Evolutionary conservation across 2,329 filamentous ascomycete genomes (phyloP), one percentile per base, ranked within the genome.

Genomic region (Colletotrichum sp.): DNA sequence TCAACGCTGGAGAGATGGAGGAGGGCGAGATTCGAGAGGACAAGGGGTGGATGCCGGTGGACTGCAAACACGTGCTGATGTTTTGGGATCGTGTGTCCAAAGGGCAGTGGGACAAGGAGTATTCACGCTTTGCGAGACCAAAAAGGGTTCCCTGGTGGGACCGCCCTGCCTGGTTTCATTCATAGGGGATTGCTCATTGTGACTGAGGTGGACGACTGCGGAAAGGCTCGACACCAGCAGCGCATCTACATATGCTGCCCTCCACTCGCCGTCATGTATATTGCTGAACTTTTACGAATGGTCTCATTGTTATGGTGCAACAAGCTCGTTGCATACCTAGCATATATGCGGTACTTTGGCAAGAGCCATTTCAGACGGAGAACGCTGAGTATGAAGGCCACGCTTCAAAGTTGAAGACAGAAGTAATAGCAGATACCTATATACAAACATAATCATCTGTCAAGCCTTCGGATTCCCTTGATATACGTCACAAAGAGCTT

Each of bases 181-280:
- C 1, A n/a, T 44, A 12, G 39, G 19, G 19, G 5, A 44, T n/a
- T 44, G 19, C 3, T 44, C 19, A n/a, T 7, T n/a, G 39, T 44
- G 9, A 44, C 39, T 4, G n/a, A n/a, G n/a, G n/a, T n/a, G 39
- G 39, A 44, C 39, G 12, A 44, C 9, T 11, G 5, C 9, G 9
- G 9, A 44, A 12, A 11, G 4, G 5, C 19, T 44, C 1, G 3
- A n/a, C 39, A 11, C 9, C 39, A n/a, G 39, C 19, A 49, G 5
- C 39, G 12, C 9, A 0, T n/a, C 39, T n/a, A 1, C 9, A n/a
- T 12, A 7, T 0, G 39, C 9, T 1, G 3, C 12, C 5, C 19
- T 49, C 9, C 3, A 36, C 15, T 36, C 16, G 34, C 1, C 15
- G 4, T 36, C 34, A 36, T 36, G 0, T 6, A 36, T 36, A 16